These are phyloP conservation scores for Penicillium cataractarum DNA, from an alignment of 495 filamentous ascomycete species.

Conservation along the genomic window DNA sequence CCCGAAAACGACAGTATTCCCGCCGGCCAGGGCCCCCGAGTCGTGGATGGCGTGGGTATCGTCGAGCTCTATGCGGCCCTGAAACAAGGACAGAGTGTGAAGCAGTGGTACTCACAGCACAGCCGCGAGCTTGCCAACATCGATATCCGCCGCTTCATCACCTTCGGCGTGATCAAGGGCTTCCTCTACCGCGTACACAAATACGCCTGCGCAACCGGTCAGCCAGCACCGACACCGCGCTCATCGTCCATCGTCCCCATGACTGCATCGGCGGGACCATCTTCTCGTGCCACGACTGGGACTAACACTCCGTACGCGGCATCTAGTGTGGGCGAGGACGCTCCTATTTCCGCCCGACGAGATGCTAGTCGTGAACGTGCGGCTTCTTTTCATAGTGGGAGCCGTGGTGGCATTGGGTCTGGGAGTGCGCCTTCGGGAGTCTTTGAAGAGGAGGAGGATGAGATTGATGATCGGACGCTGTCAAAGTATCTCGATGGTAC, in stretches of 20 bases:
- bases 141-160: constrained; percentile 88
- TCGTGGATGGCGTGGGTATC: constrained; percentile 47
- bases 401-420: constrained; percentile 24
- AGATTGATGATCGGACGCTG: constrained; percentile 51
- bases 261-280: constrained; percentile 30
- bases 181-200: constrained; percentile 94
- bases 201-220: constrained; percentile 69
- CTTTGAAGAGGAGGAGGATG: constrained; percentile 41
- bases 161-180: constrained; percentile 94
- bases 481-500: constrained; percentile 76
- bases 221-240: constrained; percentile 36
- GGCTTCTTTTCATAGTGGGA: constrained; percentile 37
- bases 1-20: constrained; percentile 3
- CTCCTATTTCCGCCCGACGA: constrained; percentile 18
- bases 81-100: constrained; percentile 74
- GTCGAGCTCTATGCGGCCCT: constrained; percentile 75
- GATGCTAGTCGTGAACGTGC: constrained; percentile 29
- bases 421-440: constrained; percentile 26
- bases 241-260: constrained; percentile 27
- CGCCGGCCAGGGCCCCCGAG: constrained; percentile 12
- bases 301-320: constrained; percentile 42
- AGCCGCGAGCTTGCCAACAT: constrained; percentile 67
- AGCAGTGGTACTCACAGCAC: constrained; percentile 79
- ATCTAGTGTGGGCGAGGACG: constrained; percentile 42
- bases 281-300: constrained; percentile 42